Conservation (phyloP, 345 rosid species). For the Eucalyptus regnans region DNA sequence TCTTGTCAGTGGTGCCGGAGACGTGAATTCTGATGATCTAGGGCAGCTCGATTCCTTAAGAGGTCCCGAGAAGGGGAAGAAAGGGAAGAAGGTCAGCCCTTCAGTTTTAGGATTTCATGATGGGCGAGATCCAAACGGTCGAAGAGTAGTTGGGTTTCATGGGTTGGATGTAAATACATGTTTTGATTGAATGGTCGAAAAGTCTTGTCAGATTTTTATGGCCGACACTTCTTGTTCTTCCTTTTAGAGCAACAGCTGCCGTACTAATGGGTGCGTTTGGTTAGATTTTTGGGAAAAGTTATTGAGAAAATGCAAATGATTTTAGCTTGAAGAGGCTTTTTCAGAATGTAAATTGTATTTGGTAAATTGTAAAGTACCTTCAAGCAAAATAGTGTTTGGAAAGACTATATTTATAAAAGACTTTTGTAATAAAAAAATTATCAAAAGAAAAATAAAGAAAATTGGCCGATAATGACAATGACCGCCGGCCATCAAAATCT, state of each 20-base stretch:
- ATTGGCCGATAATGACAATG: too few relatives aligned
- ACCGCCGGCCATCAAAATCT: too few relatives aligned
- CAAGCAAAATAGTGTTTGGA: too few relatives aligned
- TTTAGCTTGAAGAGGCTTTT: too few relatives aligned
- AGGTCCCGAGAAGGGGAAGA: slow-evolving; percentile 53
- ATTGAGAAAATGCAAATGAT: too few relatives aligned
- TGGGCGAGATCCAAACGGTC: slow-evolving; percentile 90
- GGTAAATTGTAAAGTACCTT: too few relatives aligned
- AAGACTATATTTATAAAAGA: too few relatives aligned
- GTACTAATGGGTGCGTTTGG: too few relatives aligned
- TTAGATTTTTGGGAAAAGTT: too few relatives aligned
- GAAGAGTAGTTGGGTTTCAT: slow-evolving; percentile 36
- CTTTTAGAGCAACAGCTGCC: slow-evolving; percentile 11
- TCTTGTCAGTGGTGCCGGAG: slow-evolving; percentile 18
- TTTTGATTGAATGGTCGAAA: slow-evolving; percentile 1
- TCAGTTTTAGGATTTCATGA: slow-evolving; percentile 87
- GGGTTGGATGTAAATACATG: slow-evolving; percentile 30
- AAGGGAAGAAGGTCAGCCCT: slow-evolving; percentile 81
- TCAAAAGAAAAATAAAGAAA: too few relatives aligned
- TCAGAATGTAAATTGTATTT: too few relatives aligned
- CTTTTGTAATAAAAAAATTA: too few relatives aligned
- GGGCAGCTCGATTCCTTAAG: background rate
- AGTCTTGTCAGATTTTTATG: slow-evolving; percentile 14
- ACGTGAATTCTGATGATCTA: slow-evolving; percentile 23
- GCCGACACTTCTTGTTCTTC: background rate